Conservation (phyloP, 1,139 yeast species). For the Suhomyces maxii region DNA sequence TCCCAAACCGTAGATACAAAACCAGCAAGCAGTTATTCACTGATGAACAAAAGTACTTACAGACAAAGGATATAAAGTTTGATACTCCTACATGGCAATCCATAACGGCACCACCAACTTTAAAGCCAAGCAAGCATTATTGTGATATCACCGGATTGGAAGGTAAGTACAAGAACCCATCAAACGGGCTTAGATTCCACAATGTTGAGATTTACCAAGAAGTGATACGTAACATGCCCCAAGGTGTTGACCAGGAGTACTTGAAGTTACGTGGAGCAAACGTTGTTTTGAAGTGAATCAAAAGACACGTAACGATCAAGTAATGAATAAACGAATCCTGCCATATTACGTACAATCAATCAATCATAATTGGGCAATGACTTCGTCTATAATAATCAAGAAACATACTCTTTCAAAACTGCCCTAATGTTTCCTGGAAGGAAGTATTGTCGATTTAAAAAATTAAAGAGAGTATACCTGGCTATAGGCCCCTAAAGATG, state of each 20-base stretch:
- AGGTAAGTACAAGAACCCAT: conserved; percentile 74
- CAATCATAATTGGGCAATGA: no score
- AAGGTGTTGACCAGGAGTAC: conserved; percentile 93
- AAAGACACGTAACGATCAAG: conserved; percentile 15
- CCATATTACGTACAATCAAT: no score
- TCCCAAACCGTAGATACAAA: conserved; percentile 66
- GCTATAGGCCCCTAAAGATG: no score
- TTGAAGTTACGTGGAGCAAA: conserved; percentile 86
- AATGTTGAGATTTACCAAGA: conserved; percentile 82
- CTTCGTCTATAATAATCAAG: no score
- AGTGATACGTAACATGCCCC: conserved; percentile 75
- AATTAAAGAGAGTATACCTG: no score
- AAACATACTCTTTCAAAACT: no score
- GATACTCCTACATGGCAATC: conserved; percentile 61
- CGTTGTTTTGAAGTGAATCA: conserved; percentile 58
- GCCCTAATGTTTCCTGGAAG: no score
- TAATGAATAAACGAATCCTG: not conserved
- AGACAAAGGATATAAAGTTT: conserved; percentile 38
- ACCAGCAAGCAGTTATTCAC: conserved; percentile 71
- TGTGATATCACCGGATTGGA: conserved; percentile 93
- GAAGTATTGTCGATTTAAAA: no score
- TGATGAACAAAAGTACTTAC: conserved; percentile 72
- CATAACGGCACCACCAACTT: conserved; percentile 84
- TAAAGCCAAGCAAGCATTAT: conserved; percentile 77
- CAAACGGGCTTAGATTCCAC: conserved; percentile 75